A percentile compares a stretch with the other conserved stretches of the same genome.
These are phyloP conservation scores for Colletotrichum nymphaeae DNA, from an alignment of 2,329 filamentous ascomycete species.

Conservation along the genomic window DNA sequence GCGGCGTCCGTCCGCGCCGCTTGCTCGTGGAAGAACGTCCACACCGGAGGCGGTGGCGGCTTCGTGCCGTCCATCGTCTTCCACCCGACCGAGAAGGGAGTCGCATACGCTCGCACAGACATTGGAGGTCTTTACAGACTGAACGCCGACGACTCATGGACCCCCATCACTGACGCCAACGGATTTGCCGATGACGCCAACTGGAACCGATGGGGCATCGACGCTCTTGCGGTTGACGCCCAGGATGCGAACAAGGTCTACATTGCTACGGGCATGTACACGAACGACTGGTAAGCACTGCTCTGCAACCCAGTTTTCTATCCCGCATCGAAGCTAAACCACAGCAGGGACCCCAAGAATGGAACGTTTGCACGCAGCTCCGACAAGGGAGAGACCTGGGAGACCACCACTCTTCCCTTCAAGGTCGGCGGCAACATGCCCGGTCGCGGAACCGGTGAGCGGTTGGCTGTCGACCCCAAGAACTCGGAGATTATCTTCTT, in stretches of 20 bases:
- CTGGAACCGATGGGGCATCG: conserved; percentile 68
- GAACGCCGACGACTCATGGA: conserved; percentile 67
- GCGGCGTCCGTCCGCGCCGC: conserved; percentile 45
- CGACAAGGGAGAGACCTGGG: conserved; percentile 65
- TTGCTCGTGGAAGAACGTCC: conserved; percentile 60
- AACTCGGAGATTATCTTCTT: conserved; percentile 69
- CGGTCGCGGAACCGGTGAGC: conserved; percentile 68
- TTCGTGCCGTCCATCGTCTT: conserved; percentile 69
- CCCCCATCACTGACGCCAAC: conserved; percentile 58
- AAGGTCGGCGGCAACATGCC: conserved; percentile 73
- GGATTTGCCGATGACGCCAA: conserved; percentile 51
- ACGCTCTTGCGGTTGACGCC: conserved; percentile 67
- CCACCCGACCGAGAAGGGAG: conserved; percentile 60
- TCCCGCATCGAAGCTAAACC: background rate
- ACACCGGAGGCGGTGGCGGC: conserved; percentile 66
- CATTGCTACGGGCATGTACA: conserved; percentile 67
- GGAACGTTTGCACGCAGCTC: conserved; percentile 66
- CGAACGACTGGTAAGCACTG: conserved; percentile 60
- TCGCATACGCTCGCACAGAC: conserved; percentile 67
- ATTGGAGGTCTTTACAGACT: conserved; percentile 68
- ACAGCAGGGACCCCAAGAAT: conserved; percentile 60
- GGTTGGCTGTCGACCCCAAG: conserved; percentile 67
- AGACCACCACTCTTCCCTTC: conserved; percentile 61
- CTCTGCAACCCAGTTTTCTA: no score
- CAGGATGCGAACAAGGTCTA: conserved; percentile 63